Percentiles rank a stretch among this genome's conserved stretches.
phyloP scores from a whole-genome alignment of 2,329 filamentous ascomycete genomes.

The Cladosporium sp. region DNA sequence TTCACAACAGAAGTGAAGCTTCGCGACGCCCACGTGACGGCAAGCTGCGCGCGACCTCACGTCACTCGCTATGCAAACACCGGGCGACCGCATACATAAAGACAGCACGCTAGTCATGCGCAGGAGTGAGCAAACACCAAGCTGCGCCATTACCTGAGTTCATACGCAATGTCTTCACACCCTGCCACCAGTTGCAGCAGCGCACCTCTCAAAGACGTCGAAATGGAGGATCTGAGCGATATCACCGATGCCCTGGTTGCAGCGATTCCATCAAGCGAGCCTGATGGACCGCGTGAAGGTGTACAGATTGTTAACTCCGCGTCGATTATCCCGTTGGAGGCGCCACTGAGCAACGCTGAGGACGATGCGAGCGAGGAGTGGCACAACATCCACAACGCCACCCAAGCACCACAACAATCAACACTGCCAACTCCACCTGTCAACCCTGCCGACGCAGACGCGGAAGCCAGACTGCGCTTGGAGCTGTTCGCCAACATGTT shows the following conservation, averaged over 20 bases:
- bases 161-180: not conserved
- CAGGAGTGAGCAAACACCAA: not conserved
- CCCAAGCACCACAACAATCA: not conserved
- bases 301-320: not conserved
- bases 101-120: not conserved
- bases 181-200: not conserved
- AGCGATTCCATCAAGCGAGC: not conserved
- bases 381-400: not conserved
- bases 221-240: conserved; percentile 1
- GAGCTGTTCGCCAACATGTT: not conserved
- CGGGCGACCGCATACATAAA: not conserved
- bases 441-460: not conserved
- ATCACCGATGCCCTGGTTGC: not conserved
- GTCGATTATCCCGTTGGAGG: not conserved
- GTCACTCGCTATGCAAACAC: not conserved
- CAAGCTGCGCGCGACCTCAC: not conserved
- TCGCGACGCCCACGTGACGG: too few species aligned
- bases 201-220: not conserved
- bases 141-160: not conserved
- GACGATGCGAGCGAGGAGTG: not conserved
- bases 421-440: not conserved
- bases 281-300: not conserved
- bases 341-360: not conserved
- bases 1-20: too few species aligned
- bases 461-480: not conserved